These are phyloP conservation scores for Epichloe bromicola DNA, from an alignment of 2,329 filamentous ascomycete genomes.

Conservation along the genomic window DNA sequence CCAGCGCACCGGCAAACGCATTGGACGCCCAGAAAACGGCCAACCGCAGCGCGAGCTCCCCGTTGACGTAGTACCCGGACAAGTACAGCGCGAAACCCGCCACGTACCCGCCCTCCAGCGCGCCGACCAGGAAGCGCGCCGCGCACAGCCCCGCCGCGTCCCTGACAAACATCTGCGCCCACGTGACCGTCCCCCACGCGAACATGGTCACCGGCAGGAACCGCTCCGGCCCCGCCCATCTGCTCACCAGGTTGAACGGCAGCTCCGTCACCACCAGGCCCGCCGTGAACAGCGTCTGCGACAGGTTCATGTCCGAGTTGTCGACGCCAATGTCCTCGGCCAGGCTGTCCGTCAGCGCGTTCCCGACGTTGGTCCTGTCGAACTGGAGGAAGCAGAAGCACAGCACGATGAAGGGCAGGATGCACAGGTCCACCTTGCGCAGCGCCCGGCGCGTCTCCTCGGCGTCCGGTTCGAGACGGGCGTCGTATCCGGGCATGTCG, in stretches of 20 bases:
- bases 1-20: slow-evolving; percentile 15
- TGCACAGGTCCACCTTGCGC: slow-evolving; percentile 15
- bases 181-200: slow-evolving; percentile 17
- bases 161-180: slow-evolving; percentile 16
- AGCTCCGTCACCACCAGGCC: slow-evolving; percentile 34
- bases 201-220: slow-evolving; percentile 18
- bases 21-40: slow-evolving; percentile 20
- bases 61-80: slow-evolving; percentile 17
- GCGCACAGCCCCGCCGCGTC: slow-evolving; percentile 14
- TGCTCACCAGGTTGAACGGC: slow-evolving; percentile 18
- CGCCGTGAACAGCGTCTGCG: slow-evolving; percentile 35
- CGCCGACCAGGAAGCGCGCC: slow-evolving; percentile 16
- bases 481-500: slow-evolving; percentile 14
- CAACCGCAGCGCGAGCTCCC: slow-evolving; percentile 16
- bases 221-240: slow-evolving; percentile 14
- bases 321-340: slow-evolving; percentile 33
- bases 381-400: slow-evolving; percentile 22
- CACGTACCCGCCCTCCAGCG: slow-evolving; percentile 20
- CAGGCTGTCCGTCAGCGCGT: slow-evolving; percentile 38
- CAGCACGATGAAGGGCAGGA: slow-evolving; percentile 18
- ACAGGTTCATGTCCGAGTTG: slow-evolving; percentile 38
- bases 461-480: slow-evolving; percentile 4
- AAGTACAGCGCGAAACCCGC: slow-evolving; percentile 19
- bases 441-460: slow-evolving; percentile 9
- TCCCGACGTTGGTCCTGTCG: slow-evolving; percentile 29